phyloP scores from a whole-genome alignment of 129 eudicot species.

The Flaveria sonorensis region DNA sequence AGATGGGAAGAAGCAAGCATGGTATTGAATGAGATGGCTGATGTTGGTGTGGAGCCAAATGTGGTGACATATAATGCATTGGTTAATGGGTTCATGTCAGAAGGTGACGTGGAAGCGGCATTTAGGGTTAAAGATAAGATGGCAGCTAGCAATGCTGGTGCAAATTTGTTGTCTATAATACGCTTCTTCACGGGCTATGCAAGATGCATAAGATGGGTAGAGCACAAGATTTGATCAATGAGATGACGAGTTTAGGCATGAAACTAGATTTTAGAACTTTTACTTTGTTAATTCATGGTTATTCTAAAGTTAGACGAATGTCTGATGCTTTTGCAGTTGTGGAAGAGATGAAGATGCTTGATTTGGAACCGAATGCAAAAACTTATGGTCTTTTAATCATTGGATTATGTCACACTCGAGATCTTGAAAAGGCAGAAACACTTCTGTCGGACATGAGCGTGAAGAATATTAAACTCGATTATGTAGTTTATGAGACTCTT shows the following conservation, averaged over 20 bases:
- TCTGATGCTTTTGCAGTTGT: constrained; percentile 59
- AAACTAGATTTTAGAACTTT: constrained; percentile 56
- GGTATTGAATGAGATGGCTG: constrained; percentile 34
- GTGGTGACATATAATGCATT: constrained; percentile 31
- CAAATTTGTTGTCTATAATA: constrained; percentile 40
- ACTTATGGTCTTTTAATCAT: constrained; percentile 56
- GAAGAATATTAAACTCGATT: constrained; percentile 26
- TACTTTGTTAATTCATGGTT: constrained; percentile 59
- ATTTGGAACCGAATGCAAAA: constrained; percentile 54
- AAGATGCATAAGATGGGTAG: constrained; percentile 44
- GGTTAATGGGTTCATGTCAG: constrained; percentile 35
- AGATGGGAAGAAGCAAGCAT: constrained; percentile 37
- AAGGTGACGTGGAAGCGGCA: constrained; percentile 34
- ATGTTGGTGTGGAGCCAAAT: constrained; percentile 34
- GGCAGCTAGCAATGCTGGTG: constrained; percentile 27
- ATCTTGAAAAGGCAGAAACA: constrained; percentile 49
- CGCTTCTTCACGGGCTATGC: constrained; percentile 42
- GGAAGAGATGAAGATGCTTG: constrained; percentile 64
- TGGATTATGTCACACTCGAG: constrained; percentile 55
- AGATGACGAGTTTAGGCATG: constrained; percentile 52
- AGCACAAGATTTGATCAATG: constrained; percentile 44
- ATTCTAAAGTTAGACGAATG: constrained; percentile 45
- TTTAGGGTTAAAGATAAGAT: constrained; percentile 39
- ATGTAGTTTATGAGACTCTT: constrained; percentile 28
- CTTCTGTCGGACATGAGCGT: constrained; percentile 27